A percentile compares a stretch with the other conserved stretches of the same genome.
phyloP scores from a whole-genome alignment of 805 yeast genomes.

The Candida fluviatilis region DNA sequence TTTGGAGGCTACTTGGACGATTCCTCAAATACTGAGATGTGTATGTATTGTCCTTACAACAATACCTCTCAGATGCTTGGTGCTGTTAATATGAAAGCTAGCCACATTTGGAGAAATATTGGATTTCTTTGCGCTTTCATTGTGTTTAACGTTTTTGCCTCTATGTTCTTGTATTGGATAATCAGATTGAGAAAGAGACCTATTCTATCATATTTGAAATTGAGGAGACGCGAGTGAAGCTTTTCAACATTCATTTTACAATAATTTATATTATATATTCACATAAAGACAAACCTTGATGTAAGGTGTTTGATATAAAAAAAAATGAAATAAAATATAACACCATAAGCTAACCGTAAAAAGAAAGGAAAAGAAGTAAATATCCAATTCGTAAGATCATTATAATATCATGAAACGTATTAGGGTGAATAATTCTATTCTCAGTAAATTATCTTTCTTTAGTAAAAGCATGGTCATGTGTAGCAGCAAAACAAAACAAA shows the following conservation, averaged over 20 bases:
- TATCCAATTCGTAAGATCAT: background rate
- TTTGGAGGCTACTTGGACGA: slow-evolving; percentile 54
- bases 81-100: slow-evolving; percentile 37
- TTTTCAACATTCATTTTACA: too few relatives aligned
- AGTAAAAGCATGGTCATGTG: background rate
- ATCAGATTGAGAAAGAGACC: slow-evolving; percentile 13
- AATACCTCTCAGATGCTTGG: slow-evolving; percentile 45
- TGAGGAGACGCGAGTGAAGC: too few relatives aligned
- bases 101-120: slow-evolving; percentile 57
- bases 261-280: background rate
- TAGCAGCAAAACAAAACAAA: background rate
- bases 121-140: slow-evolving; percentile 58
- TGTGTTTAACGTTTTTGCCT: slow-evolving; percentile 44
- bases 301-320: too few relatives aligned
- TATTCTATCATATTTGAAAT: background rate
- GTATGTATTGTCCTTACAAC: slow-evolving; percentile 45
- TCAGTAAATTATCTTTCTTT: background rate
- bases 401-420: background rate
- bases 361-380: background rate
- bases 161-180: slow-evolving; percentile 32
- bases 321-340: too few relatives aligned
- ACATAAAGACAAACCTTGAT: background rate
- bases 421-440: background rate
- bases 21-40: slow-evolving; percentile 36
- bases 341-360: background rate